These are phyloP conservation scores for Hymenoscyphus fraxineus DNA, from an alignment of 2,329 filamentous ascomycete species.

Conservation along the genomic window DNA sequence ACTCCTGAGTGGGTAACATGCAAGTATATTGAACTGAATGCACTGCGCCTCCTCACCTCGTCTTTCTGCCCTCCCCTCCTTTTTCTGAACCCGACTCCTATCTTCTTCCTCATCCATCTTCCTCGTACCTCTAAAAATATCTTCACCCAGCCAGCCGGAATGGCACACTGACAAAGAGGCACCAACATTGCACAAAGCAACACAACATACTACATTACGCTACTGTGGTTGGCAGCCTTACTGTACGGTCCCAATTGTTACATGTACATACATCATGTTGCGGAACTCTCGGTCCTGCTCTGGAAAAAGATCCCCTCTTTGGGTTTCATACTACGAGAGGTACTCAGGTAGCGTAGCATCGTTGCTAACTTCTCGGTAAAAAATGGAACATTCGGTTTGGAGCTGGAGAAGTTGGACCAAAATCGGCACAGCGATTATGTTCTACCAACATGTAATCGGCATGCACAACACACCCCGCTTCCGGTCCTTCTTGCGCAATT, in stretches of 20 bases:
- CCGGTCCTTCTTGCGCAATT: slow-evolving; percentile 2
- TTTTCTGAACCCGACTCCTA: not conserved
- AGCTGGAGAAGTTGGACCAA: not conserved
- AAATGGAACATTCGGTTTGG: not conserved
- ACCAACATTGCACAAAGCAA: not conserved
- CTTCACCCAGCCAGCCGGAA: not conserved
- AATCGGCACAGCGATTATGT: not conserved
- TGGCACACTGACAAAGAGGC: slow-evolving; percentile 1
- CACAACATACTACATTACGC: not conserved
- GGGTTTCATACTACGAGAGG: not conserved
- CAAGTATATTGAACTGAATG: not conserved
- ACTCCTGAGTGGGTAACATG: not conserved
- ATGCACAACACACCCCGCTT: slow-evolving; percentile 3
- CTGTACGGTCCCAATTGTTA: no score
- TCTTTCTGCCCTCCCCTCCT: not conserved
- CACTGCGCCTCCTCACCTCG: not conserved
- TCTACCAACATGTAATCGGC: not conserved
- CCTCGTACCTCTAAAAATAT: slow-evolving; percentile 1
- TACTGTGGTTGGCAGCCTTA: not conserved
- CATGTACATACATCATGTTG: not conserved
- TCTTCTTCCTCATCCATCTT: not conserved
- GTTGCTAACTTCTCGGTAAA: not conserved
- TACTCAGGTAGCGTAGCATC: not conserved
- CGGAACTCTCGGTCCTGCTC: not conserved
- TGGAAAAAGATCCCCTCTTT: not conserved